Base-by-base conservation (phyloP, 495 filamentous ascomycete species). In the Podospora australis region DNA sequence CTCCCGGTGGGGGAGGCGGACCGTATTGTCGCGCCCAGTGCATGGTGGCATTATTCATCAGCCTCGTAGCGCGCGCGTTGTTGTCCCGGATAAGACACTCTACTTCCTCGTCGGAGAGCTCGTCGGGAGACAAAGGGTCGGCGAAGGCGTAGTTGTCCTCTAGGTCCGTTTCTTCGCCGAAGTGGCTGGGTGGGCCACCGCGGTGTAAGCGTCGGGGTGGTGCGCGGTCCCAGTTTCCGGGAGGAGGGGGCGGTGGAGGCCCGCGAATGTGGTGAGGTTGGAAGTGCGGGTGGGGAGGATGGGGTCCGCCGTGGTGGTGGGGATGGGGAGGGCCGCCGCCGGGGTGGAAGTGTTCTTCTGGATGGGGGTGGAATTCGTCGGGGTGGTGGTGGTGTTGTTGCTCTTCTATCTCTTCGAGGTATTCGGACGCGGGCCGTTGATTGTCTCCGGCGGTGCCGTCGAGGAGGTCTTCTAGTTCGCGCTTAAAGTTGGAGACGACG, bases 91-190 rank as follows among this genome's bases (percentile, higher is more conserved):
- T 41, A n/a, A 39, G 40, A 39, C 60, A 58, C 39, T 74, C 68
- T 2, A 68, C 54, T 16, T 60, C 63, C 11, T 39, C 42, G 1
- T 70, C 67, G 11, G 66, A 67, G 22, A 67, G 49, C 5, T 66
- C 64, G 1, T 14, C 8, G 22, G 40, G 40, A 13, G 70, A 73
- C 4, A 62, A 57, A 4, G 44, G 23, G 21, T 58, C 54, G 19
- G 44, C 32, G 49, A 57, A 56, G 4, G 19, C 6, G 23, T 55
- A 40, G 21, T 48, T 42, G 35, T 40, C 25, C 7, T 47, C 50
- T 42, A 21, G 19, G 39, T 34, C 21, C 17, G 39, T 14, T 39
- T 19, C 8, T 39, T 19, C 20, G 36, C 1, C 20, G 20, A 10
- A 16, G 36, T 4, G 6, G 39, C 2, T 41, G 13, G 10, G 5